Evolutionary conservation across 768 basidiomycete genomes (phyloP).

Genomic region (Suillus plorans): DNA sequence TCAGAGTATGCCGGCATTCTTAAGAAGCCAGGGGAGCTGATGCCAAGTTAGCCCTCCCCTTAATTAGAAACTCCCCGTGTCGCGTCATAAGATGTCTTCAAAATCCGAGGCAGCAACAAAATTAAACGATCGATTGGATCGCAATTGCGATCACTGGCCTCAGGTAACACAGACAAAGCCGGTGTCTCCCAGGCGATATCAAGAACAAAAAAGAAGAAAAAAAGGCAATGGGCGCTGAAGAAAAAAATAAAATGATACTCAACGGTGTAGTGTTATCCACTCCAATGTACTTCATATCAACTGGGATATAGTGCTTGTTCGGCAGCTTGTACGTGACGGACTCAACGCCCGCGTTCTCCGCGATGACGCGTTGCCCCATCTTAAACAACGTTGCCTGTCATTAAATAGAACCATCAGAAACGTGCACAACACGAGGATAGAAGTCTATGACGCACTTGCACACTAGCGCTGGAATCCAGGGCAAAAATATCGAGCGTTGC

Average conservation of each 20-base stretch:
- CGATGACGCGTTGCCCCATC: conserved; percentile 76
- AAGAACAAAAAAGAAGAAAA: not conserved
- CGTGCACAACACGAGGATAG: conserved; percentile 1
- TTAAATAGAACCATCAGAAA: conserved; percentile 1
- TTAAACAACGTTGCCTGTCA: conserved; percentile 86
- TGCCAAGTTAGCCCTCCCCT: not conserved
- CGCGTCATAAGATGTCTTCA: not conserved
- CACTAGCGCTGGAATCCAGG: conserved; percentile 84
- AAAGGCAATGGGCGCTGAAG: not conserved
- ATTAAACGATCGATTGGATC: conserved; percentile 6
- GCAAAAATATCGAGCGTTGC: conserved; percentile 83
- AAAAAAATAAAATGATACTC: conserved; percentile 23
- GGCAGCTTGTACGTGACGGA: conserved; percentile 75
- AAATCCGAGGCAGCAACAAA: conserved; percentile 2
- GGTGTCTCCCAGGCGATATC: conserved; percentile 1
- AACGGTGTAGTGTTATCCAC: conserved; percentile 71
- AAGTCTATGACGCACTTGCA: conserved; percentile 60
- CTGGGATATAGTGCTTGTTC: conserved; percentile 94
- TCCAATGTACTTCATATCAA: conserved; percentile 74
- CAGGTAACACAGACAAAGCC: not conserved
- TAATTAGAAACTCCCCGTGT: not conserved
- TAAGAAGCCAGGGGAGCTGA: not conserved
- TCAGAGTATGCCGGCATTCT: not conserved
- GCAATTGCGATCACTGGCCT: conserved; percentile 4
- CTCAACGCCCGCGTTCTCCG: conserved; percentile 58